Base-by-base conservation (phyloP, 768 basidiomycete genomes). In the Tulasnella sp. region DNA sequence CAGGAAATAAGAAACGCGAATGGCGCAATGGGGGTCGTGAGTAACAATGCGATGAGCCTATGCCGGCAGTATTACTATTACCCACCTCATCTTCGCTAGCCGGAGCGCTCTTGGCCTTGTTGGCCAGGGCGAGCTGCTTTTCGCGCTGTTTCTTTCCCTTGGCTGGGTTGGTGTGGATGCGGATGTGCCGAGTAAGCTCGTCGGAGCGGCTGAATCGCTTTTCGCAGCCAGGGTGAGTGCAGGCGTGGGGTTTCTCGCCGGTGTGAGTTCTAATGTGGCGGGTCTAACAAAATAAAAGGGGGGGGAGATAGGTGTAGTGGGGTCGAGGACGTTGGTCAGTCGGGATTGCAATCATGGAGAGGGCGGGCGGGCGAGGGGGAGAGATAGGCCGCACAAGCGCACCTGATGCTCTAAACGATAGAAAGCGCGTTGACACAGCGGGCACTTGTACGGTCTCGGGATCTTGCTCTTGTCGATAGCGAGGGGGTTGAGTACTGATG, bases 191-290 rank as follows among this genome's bases (percentile, higher is more conserved):
- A 35, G 96, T 99, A 75, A 99, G 87, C 81, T 99, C 96, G 83
- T 99, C 96, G n/a, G 93, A 94, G 73, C 96, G 89, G 19, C 93
- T 95, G 81, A 99, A 99, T 5, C 95, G 90, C 80, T 98, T 99
- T 81, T 97, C 95, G 85, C 96, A 99, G n/a, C 89, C 87, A 3
- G 92, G 88, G 79, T 89, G 92, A 1, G 88, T 89, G 86, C 96
- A 99, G 26, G 87, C 86, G 77, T 98, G 98, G 2, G 96, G 96
- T 77, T 97, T 98, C 82, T 99, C 96, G 77, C 96, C 96, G 0
- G 96, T 99, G 80, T 99, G 96, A 0, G 95, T 99, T 73, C 96
- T 90, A 70, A 98, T 97, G 78, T 99, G 96, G 75, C 96, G 90
- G 22, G 96, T 99, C 93, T 98, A 80, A 26, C 44, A 26, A 26